phyloP scores from a whole-genome alignment of 73 alveolate species.

The Paramecium sexaurelia region DNA sequence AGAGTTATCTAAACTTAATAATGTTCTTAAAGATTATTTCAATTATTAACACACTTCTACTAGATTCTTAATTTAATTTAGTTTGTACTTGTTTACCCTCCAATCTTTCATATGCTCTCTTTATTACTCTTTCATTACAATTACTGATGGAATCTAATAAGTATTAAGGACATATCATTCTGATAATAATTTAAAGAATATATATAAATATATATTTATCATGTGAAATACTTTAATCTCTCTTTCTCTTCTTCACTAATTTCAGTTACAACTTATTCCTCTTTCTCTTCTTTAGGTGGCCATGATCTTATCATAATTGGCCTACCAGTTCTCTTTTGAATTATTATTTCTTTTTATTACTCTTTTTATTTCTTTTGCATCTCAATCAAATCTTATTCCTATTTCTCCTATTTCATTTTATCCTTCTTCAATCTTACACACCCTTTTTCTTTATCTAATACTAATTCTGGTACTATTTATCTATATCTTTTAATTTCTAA shows the following conservation, averaged over 20 bases:
- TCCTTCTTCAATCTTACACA: not conserved
- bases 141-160: slow-evolving; percentile 1
- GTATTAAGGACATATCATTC: slow-evolving; percentile 6
- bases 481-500: not conserved
- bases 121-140: slow-evolving; percentile 14
- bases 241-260: slow-evolving; percentile 25
- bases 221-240: not conserved
- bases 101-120: slow-evolving; percentile 43
- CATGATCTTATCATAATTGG: slow-evolving; percentile 45
- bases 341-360: not conserved
- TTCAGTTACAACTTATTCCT: not conserved
- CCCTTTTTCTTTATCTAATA: slow-evolving; percentile 7
- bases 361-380: not conserved
- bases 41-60: slow-evolving; percentile 21
- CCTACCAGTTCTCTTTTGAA: not conserved
- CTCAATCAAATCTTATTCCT: not conserved
- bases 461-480: not conserved
- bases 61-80: not conserved
- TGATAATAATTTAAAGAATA: not conserved
- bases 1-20: not conserved
- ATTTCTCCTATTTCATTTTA: not conserved
- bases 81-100: slow-evolving; percentile 14
- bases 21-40: not conserved
- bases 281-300: slow-evolving; percentile 47
- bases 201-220: not conserved